Base-by-base conservation (phyloP, 352 stramenopile species). In the Blastocystis hominis region DNA sequence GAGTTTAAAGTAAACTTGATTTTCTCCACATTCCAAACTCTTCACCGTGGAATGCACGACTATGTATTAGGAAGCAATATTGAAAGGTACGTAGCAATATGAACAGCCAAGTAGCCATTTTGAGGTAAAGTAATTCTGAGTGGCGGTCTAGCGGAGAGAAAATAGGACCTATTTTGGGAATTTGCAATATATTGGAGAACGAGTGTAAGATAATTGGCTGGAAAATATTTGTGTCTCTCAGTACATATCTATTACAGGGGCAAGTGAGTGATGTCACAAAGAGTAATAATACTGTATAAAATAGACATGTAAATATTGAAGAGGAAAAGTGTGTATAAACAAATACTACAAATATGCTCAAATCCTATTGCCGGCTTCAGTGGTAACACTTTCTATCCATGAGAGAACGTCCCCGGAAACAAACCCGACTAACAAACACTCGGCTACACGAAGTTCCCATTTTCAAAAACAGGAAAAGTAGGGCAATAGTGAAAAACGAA, bases 401-500 rank as follows among this genome's bases (percentile, higher is more conserved):
- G 13, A 0, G n/a, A 59, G 10, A 13, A 59, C 50, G n/a, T n/a
- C 13, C 13, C 50, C 13, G 2, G 50, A 30, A 91, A 94, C 36
- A 92, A 70, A 92, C 92, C 54, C 92, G 89, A 42, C 90, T 91
- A 54, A 94, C 93, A 46, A 95, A 89, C 63, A 91, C 91, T 86
- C 93, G 76, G 55, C 92, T 92, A n/a, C 94, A 44, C 5, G 89
- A 88, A 66, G 92, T 92, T 68, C 93, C 93, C 72, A 94, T 94
- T 86, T 94, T 94, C 13, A 94, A 88, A 64, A 94, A 89, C 46
- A 93, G 75, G 89, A 91, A 20, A 93, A 88, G 55, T 92, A 38
- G 17, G 93, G 34, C 54, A 94, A 15, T 20, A 86, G 63, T 36
- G 38, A 15, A 42, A 59, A 59, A 3, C n/a, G 10, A 59, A 2